Base-by-base conservation (phyloP, 805 yeast genomes). In the Teunomyces barrocoloradensis region DNA sequence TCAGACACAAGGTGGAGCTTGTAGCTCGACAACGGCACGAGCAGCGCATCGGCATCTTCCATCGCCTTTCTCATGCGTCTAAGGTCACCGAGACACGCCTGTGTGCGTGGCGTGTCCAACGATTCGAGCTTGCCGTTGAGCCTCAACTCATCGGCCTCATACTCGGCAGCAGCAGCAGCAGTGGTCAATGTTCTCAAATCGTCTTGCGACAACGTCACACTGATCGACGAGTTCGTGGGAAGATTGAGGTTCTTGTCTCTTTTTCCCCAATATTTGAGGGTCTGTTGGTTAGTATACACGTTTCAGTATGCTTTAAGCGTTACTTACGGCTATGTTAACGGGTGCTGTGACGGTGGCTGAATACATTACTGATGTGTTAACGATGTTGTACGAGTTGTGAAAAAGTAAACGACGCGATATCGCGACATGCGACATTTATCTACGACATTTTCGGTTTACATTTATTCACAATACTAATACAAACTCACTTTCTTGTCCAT, bases 231-330 rank as follows among this genome's bases (percentile, higher is more conserved):
- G 73, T 94, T 94, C 45, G 99, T 94, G 42, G 99, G 99, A 45
- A 94, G 75, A 63, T 94, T 94, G 60, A 94, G 80, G 42, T 76
- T 74, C 53, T 82, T 84, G 69, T 94, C 98, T 63, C 99, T 81
- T 71, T 94, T 94, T 42, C 99, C 99, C 99, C 99, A 94, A 74
- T 94, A 94, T 71, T 94, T 94, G 54, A 94, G 78, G 34, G 98
- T 94, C 83, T 84, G 53, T 1, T 1, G 10, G 10, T 36, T 42
- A 56, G 55, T 53, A 52, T 54, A 44, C 43, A 58, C 10, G 56
- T 42, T 15, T 71, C 73, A 23, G 47, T n/a, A 12, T 15, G 3
- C 4, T 42, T 45, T 23, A 20, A 25, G 6, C 18, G 11, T 18
- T 30, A 48, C 52, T 11, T 43, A 52, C 49, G 17, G 99, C 99